Base-by-base conservation (phyloP, 306 rosid genomes). In the Hippophae rhamnoides region DNA sequence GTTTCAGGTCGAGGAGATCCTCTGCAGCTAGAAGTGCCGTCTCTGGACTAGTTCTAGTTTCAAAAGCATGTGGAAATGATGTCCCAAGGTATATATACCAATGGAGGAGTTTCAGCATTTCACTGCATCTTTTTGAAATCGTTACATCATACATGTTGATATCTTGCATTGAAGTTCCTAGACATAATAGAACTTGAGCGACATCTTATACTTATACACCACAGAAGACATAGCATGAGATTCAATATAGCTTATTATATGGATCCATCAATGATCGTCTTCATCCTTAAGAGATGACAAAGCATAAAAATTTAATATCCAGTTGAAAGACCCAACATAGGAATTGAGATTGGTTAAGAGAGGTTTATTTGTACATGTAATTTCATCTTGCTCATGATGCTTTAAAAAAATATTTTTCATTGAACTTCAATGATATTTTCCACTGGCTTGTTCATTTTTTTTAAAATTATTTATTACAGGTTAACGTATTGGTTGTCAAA, bases 41-140 rank as follows among this genome's bases (percentile, higher is more conserved):
- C 78, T 86, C 99, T 13, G 99, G 99, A 58, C 74, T 92, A 69
- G 94, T 79, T 53, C 86, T 92, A 73, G 90, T 88, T 49, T 86
- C 96, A 68, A 92, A 92, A 82, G 95, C 99, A 42, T 92, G 99
- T 74, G 99, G 99, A 69, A 88, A 88, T 80, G 96, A 92, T 64
- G 99, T 92, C 60, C 95, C 96, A 13, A 92, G 99, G 99, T 88
- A 78, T 55, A 46, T 44, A 52, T 59, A 47, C 38, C 38, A 52
- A 43, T 64, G 47, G 14, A 38, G 5, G 1, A 18, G 43, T 18
- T 65, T 61, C 61, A 23, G 69, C 38, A 31, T 59, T 71, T 59
- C 66, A 52, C 43, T 26, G 44, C 27, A 23, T 7, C 46, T 23
- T 50, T 52, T 10, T 61, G 5, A 40, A 40, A 45, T 72, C 58